phyloP scores from a whole-genome alignment of 257 asterid species.

The Plantago elongata region DNA sequence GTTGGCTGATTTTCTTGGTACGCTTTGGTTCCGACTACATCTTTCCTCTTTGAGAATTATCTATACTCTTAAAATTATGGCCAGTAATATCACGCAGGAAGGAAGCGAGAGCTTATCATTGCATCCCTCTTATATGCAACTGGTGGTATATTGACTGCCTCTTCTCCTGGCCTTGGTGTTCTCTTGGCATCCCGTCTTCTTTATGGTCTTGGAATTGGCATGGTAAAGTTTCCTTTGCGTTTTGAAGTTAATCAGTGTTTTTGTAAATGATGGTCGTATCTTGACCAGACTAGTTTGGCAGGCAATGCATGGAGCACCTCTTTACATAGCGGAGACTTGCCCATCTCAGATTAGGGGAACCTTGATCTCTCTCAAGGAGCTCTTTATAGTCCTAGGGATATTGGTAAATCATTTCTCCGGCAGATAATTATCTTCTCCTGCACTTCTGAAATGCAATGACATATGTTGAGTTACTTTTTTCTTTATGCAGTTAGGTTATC shows the following conservation, averaged over 20 bases:
- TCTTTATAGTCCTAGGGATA: slow-evolving; percentile 89
- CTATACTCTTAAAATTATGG: slow-evolving; percentile 11
- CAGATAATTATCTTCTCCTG: not conserved
- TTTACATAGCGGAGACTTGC: slow-evolving; percentile 94
- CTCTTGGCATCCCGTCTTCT: slow-evolving; percentile 75
- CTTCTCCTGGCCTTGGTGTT: slow-evolving; percentile 73
- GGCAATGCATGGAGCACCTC: slow-evolving; percentile 99
- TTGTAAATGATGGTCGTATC: slow-evolving; percentile 9
- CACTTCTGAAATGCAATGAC: slow-evolving; percentile 15
- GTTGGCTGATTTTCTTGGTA: slow-evolving; percentile 92
- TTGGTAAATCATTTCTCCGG: slow-evolving; percentile 43
- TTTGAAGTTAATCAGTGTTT: slow-evolving; percentile 5
- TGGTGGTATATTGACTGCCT: slow-evolving; percentile 79
- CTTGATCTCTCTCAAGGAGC: slow-evolving; percentile 90
- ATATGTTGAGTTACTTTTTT: slow-evolving; percentile 20
- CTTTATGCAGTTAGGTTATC: slow-evolving; percentile 71
- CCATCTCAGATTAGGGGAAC: slow-evolving; percentile 98
- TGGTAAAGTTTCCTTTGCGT: slow-evolving; percentile 42
- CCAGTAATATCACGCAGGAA: slow-evolving; percentile 45
- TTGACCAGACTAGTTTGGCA: slow-evolving; percentile 32
- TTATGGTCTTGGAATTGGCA: slow-evolving; percentile 94
- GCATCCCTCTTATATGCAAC: slow-evolving; percentile 59
- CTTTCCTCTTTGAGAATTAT: slow-evolving; percentile 3
- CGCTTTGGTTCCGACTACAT: slow-evolving; percentile 14
- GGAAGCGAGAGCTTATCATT: slow-evolving; percentile 83